Conservation (phyloP, 345 rosid genomes). For the Brassica nigra region DNA sequence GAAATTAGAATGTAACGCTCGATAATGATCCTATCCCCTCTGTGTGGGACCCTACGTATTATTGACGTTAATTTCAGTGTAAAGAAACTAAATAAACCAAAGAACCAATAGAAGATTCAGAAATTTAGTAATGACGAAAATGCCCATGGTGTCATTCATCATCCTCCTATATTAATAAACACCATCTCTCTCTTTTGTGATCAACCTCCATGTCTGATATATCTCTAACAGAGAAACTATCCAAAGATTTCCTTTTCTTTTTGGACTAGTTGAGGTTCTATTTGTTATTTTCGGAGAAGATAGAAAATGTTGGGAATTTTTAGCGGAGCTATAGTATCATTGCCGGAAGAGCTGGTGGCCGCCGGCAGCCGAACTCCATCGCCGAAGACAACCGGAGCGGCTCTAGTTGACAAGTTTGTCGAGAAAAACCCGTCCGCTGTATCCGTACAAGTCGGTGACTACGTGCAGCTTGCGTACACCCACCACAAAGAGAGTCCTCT, state of each 20-base stretch:
- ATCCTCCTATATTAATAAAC: conserved; percentile 11
- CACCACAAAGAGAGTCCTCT: conserved; percentile 72
- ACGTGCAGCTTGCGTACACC: conserved; percentile 71
- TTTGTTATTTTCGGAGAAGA: background rate
- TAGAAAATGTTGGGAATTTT: conserved; percentile 83
- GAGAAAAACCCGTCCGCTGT: conserved; percentile 63
- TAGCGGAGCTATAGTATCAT: conserved; percentile 72
- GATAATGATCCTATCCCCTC: conserved; percentile 25
- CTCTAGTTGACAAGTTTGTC: conserved; percentile 66
- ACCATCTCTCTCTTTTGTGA: conserved; percentile 6
- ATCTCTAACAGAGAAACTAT: background rate
- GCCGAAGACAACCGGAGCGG: conserved; percentile 66
- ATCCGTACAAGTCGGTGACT: conserved; percentile 68
- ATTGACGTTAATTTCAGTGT: conserved; percentile 30
- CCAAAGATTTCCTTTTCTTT: background rate
- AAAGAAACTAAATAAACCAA: background rate
- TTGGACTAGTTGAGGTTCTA: background rate
- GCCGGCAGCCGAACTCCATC: conserved; percentile 96
- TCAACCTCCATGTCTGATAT: background rate
- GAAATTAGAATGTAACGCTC: conserved; percentile 31
- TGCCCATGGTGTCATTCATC: background rate
- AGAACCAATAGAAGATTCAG: background rate
- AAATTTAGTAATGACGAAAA: background rate
- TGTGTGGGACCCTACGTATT: background rate
- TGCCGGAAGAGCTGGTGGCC: conserved; percentile 95